These are phyloP conservation scores for Acacia melanoxylon DNA, from an alignment of 306 rosid species.

Conservation along the genomic window DNA sequence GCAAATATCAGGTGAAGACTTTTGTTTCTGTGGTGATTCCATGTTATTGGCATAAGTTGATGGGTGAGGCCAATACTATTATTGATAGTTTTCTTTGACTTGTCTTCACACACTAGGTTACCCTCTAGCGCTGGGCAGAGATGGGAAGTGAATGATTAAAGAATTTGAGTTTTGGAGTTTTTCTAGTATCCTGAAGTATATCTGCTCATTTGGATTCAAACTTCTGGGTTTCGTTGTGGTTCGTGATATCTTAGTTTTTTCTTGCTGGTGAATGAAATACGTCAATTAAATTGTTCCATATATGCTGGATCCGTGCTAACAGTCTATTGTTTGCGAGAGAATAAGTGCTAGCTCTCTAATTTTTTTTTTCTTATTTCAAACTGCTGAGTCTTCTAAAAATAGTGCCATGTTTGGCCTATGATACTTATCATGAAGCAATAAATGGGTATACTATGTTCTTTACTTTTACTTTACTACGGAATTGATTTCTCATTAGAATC, in stretches of 20 bases:
- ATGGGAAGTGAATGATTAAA: slow-evolving; percentile 30
- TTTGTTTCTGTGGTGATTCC: slow-evolving; percentile 46
- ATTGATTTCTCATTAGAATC: neutral
- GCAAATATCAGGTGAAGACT: slow-evolving; percentile 40
- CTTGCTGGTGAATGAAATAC: neutral
- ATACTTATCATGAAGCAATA: neutral
- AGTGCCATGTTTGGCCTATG: neutral
- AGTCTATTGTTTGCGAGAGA: neutral
- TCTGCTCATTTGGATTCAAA: slow-evolving; percentile 19
- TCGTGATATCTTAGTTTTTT: slow-evolving; percentile 18
- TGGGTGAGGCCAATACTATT: slow-evolving; percentile 40
- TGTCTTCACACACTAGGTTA: slow-evolving; percentile 28
- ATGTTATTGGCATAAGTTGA: slow-evolving; percentile 37
- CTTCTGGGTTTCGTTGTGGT: slow-evolving; percentile 15
- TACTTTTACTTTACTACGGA: neutral
- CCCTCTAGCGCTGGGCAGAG: slow-evolving; percentile 39
- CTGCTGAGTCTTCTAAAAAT: neutral
- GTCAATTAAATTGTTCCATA: neutral
- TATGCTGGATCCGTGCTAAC: neutral
- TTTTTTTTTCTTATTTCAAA: neutral
- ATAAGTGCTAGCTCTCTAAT: neutral
- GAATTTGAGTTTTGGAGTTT: slow-evolving; percentile 21
- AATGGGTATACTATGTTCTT: neutral
- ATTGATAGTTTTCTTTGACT: slow-evolving; percentile 33
- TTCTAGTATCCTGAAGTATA: slow-evolving; percentile 5